These are phyloP conservation scores for Solanum lignicaule DNA, from an alignment of 257 asterid genomes.

Conservation along the genomic window DNA sequence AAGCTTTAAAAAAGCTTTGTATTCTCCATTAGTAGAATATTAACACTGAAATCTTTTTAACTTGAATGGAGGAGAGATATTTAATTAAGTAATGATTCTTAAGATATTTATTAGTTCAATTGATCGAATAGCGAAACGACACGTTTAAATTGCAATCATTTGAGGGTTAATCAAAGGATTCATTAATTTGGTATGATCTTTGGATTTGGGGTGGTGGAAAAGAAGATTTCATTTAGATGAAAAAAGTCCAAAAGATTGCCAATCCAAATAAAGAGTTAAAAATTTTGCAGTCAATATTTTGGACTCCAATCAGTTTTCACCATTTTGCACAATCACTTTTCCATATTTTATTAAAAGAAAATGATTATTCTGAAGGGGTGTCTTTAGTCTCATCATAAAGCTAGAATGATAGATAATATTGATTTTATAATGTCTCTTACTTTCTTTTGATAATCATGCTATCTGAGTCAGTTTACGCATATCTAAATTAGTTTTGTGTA, in stretches of 20 bases:
- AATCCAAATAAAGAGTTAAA: neutral
- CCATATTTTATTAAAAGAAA: neutral
- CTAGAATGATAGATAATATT: neutral
- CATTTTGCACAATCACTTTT: neutral
- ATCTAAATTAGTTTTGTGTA: no score
- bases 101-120: neutral
- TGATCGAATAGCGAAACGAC: neutral
- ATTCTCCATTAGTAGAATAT: neutral
- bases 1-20: neutral
- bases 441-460: neutral
- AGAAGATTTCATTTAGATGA: neutral
- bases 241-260: neutral
- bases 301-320: neutral
- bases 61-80: neutral
- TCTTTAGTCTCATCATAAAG: neutral
- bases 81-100: neutral
- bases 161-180: neutral
- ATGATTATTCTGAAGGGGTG: neutral
- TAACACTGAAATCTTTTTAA: neutral
- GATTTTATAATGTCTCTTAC: neutral
- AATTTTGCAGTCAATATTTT: neutral
- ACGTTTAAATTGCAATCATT: neutral
- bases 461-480: fast-evolving
- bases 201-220: neutral
- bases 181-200: neutral